Percentiles rank a stretch among this genome's conserved stretches.
These are phyloP conservation scores for Suillus paluster DNA, from an alignment of 768 basidiomycete species.

Conservation along the genomic window DNA sequence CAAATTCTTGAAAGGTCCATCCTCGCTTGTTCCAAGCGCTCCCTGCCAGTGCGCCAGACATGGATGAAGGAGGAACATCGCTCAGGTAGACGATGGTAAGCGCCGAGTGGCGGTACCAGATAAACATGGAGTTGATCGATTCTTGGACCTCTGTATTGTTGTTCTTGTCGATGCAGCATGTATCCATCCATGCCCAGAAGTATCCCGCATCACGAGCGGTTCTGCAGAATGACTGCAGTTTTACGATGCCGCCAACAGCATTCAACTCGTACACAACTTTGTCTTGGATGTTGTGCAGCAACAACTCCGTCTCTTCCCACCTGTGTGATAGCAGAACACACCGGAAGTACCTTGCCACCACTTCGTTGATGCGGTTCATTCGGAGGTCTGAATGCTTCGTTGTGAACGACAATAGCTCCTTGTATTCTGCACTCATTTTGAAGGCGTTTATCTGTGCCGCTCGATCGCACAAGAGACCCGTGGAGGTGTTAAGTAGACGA, in stretches of 20 bases:
- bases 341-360: background rate
- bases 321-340: slow-evolving; percentile 2
- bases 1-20: slow-evolving; percentile 32
- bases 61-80: background rate
- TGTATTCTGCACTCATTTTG: background rate
- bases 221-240: slow-evolving; percentile 2
- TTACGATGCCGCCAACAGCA: background rate
- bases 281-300: background rate
- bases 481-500: slow-evolving; percentile 1
- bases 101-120: slow-evolving; percentile 4
- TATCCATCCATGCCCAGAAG: slow-evolving; percentile 13
- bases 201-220: background rate
- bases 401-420: background rate
- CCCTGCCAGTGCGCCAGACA: background rate
- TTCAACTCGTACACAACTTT: background rate
- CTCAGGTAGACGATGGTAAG: background rate
- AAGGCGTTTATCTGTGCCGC: background rate
- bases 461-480: background rate
- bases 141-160: slow-evolving; percentile 17
- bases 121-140: slow-evolving; percentile 3
- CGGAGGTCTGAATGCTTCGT: background rate
- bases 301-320: background rate
- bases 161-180: slow-evolving; percentile 16
- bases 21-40: slow-evolving; percentile 24
- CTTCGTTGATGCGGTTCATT: background rate